Conservation (phyloP, 768 basidiomycete genomes). For the Lyophyllum decastes region DNA sequence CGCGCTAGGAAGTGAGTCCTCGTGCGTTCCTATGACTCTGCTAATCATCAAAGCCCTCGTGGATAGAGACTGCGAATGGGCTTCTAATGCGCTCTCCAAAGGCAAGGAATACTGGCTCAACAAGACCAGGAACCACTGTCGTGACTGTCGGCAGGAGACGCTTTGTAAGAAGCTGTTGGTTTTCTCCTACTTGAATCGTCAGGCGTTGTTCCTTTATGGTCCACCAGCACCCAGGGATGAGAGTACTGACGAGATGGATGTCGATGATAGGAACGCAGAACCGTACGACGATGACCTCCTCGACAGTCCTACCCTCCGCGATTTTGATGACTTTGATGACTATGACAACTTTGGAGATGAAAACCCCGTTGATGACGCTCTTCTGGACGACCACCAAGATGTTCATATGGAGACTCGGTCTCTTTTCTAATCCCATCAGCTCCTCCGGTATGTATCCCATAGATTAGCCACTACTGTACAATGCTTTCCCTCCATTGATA, state of each 20-base stretch:
- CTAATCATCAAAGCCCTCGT: neutral
- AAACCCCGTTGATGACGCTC: neutral
- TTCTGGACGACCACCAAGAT: constrained; percentile 3
- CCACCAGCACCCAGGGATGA: neutral
- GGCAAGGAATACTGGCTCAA: constrained; percentile 12
- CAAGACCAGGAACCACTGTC: constrained; percentile 13
- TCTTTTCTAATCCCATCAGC: constrained; percentile 1
- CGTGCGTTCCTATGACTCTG: neutral
- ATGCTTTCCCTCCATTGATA: neutral
- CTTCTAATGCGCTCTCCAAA: neutral
- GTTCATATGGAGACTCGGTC: constrained; percentile 5
- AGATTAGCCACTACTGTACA: neutral
- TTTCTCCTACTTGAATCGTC: constrained; percentile 1
- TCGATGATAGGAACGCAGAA: neutral
- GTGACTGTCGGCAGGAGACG: constrained; percentile 14
- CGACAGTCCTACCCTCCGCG: constrained; percentile 18
- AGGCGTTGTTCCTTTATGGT: neutral
- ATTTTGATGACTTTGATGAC: constrained; percentile 22
- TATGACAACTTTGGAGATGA: constrained; percentile 7
- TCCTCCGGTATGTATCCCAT: constrained; percentile 3
- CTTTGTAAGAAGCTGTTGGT: constrained; percentile 17
- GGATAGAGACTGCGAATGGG: constrained; percentile 16
- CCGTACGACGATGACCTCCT: constrained; percentile 5
- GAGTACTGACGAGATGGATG: constrained; percentile 4
- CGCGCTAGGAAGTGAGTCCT: constrained; percentile 15